Evolutionary conservation across 192 early-diverging fungal species (phyloP).

Genomic region (Allomyces macrogynus): DNA sequence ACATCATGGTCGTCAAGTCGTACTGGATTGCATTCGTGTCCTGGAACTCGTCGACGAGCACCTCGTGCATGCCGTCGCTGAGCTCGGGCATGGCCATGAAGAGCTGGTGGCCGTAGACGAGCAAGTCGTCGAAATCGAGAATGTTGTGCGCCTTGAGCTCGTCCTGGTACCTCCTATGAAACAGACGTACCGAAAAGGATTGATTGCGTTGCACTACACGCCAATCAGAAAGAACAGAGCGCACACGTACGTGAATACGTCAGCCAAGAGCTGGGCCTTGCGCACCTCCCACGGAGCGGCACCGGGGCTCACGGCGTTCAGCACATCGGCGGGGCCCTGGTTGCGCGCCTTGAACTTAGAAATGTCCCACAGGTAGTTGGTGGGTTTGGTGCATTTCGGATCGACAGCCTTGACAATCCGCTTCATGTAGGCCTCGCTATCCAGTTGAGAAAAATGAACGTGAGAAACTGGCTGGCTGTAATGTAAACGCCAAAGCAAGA

Average conservation of each 20-base stretch:
- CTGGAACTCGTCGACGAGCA: constrained; percentile 4
- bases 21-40: constrained; percentile 1
- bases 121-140: not conserved
- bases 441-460: not conserved
- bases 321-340: not conserved
- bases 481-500: constrained; percentile 5
- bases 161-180: not conserved
- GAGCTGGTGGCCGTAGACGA: not conserved
- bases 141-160: not conserved
- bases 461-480: not conserved
- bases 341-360: not conserved
- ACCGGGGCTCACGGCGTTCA: not conserved
- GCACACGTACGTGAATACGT: too few relatives aligned
- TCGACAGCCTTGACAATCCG: not conserved
- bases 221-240: too few relatives aligned
- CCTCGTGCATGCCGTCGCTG: not conserved
- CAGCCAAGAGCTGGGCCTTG: not conserved
- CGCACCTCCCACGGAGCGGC: not conserved
- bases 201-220: not conserved
- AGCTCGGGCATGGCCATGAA: not conserved
- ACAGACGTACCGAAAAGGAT: not conserved
- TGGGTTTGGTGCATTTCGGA: not conserved
- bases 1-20: not conserved
- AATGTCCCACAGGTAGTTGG: not conserved
- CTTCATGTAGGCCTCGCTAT: not conserved